These are phyloP conservation scores for Talaromyces sp. DNA, from an alignment of 2,329 filamentous ascomycete species.

Conservation along the genomic window DNA sequence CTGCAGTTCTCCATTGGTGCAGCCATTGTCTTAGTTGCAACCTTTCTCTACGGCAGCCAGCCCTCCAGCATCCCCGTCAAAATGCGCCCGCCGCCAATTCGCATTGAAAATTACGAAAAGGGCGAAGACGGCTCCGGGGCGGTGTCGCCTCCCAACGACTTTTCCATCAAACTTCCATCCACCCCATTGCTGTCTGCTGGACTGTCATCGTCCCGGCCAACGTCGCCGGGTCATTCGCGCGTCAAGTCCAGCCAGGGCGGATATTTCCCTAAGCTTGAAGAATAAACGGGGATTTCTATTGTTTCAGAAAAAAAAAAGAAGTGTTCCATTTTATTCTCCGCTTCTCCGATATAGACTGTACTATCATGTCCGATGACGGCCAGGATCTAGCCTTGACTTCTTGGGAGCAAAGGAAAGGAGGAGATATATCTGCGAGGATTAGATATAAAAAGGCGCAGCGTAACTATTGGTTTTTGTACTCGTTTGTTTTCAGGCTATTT, in stretches of 20 bases:
- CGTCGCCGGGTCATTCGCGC: conserved; percentile 45
- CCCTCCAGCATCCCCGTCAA: conserved; percentile 32
- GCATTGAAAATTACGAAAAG: conserved; percentile 73
- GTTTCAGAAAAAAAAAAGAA: not conserved
- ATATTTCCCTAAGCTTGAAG: conserved; percentile 35
- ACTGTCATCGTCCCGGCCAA: conserved; percentile 50
- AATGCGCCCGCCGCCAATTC: conserved; percentile 41
- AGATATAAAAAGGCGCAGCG: not conserved
- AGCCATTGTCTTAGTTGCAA: conserved; percentile 69
- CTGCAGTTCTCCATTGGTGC: conserved; percentile 76
- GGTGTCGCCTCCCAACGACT: conserved; percentile 36
- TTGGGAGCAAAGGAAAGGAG: not conserved
- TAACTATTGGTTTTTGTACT: not conserved
- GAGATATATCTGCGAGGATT: not conserved
- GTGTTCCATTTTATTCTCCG: not conserved
- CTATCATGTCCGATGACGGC: not conserved
- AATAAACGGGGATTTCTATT: conserved; percentile 4
- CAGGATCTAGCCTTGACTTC: not conserved
- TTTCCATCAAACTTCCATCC: conserved; percentile 41
- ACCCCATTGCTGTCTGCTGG: conserved; percentile 44
- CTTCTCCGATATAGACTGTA: not conserved
- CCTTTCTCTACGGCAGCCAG: conserved; percentile 74
- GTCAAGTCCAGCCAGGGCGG: conserved; percentile 32
- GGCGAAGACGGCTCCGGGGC: conserved; percentile 45
- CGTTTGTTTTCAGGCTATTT: not conserved